Evolutionary conservation across 2,329 filamentous ascomycete genomes (phyloP), one percentile per base, ranked within the genome.

Genomic region (Pseudofabraea citricarpa): DNA sequence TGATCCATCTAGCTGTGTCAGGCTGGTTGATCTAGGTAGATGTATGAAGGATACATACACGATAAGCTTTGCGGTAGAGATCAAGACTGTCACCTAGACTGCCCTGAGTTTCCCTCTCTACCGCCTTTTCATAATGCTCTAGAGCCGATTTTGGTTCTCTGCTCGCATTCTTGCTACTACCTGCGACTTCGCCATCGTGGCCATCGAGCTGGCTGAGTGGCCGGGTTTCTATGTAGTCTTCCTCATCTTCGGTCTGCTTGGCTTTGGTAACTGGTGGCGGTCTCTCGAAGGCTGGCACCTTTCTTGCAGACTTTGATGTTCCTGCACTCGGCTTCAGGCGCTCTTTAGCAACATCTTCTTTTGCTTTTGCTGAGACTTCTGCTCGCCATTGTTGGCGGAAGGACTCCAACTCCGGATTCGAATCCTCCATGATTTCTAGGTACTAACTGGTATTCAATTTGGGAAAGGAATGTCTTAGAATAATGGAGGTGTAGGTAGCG

Each of bases 51-150:
- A 13, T 13, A 58, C 73, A 46, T 66, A 91, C 88, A 62, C 85
- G 81, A 63, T 95, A 97, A 1, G 93, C 93, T 63, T 85, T 90
- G 36, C 93, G 81, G 64, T 98, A 98, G 40, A 94, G 75, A 52
- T 78, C 81, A 43, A 98, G 64, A 60, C 91, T 97, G 50, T 97
- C 91, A 5, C 90, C 90, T 40, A 97, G 72, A 50, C 81, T 93
- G 1, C 93, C 93, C 56, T 86, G 79, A 0, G 75, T 78, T 66
- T 98, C 93, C 64, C 83, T 90, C 65, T 94, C 86, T 44, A 95
- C 90, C 3, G 91, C 93, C 60, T 79, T 81, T 62, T 97, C 93
- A 57, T 93, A 97, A 63, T 95, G 87, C 56, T 97, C 93, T 13
- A 98, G 67, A 1, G 93, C 93, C 9, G 90, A 87, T 18, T 72